A percentile compares a stretch with the other conserved stretches of the same genome.
Conservation (phyloP, 2,329 filamentous ascomycete genomes). For the Penicillium brevicompactum region DNA sequence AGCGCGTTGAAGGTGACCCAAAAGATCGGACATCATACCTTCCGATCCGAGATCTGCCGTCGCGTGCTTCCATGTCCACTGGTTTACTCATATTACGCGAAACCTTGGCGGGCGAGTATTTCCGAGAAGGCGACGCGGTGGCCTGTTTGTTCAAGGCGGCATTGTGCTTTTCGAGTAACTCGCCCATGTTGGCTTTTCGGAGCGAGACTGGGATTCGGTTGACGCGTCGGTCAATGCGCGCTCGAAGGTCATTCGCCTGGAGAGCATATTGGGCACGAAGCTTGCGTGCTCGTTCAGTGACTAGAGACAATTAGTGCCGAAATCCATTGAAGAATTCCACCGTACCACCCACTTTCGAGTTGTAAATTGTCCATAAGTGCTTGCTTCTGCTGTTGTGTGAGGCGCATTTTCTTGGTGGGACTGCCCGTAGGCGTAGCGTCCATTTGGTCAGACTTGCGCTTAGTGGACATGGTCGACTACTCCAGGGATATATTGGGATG, state of each 20-base stretch:
- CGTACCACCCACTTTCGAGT: constrained; percentile 70
- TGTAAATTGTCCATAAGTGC: constrained; percentile 86
- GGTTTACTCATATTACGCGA: constrained; percentile 33
- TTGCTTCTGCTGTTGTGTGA: constrained; percentile 76
- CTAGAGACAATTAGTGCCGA: constrained; percentile 49
- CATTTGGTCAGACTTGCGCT: constrained; percentile 42
- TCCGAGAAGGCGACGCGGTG: constrained; percentile 34
- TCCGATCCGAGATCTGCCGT: constrained; percentile 33
- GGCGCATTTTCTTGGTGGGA: constrained; percentile 63
- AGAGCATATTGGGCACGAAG: constrained; percentile 85
- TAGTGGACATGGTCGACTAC: constrained; percentile 40
- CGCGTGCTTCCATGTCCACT: constrained; percentile 31
- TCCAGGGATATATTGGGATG: constrained; percentile 5
- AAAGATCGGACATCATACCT: constrained; percentile 30
- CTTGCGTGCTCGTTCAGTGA: constrained; percentile 84
- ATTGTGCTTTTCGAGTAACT: constrained; percentile 64
- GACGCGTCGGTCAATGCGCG: constrained; percentile 87
- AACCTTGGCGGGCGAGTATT: constrained; percentile 31
- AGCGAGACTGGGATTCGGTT: constrained; percentile 84
- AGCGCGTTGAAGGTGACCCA: not conserved
- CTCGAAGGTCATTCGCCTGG: constrained; percentile 80
- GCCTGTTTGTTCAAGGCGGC: constrained; percentile 28
- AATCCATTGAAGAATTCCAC: not conserved
- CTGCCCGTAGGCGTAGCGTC: constrained; percentile 51
- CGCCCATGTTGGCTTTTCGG: constrained; percentile 78